Evolutionary conservation across 2,329 filamentous ascomycete genomes (phyloP).

Genomic region (Alternaria longipes): DNA sequence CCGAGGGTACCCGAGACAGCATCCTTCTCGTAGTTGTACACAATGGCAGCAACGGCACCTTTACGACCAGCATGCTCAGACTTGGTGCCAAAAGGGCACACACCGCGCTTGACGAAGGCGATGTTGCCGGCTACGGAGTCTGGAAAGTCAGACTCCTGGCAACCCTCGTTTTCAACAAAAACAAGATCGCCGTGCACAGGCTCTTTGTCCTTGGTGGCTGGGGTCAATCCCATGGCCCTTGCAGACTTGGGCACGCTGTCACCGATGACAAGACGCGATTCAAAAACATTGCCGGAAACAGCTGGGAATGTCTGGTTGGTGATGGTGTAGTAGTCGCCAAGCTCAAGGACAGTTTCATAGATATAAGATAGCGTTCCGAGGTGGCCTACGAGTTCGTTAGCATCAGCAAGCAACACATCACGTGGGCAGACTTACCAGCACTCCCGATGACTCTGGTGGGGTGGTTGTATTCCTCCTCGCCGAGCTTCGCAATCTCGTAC

Average conservation of each 20-base stretch:
- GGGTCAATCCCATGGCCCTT: slow-evolving; percentile 48
- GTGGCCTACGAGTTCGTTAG: slow-evolving; percentile 38
- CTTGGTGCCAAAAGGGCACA: slow-evolving; percentile 77
- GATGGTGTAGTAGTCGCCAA: slow-evolving; percentile 53
- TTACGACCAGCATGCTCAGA: slow-evolving; percentile 73
- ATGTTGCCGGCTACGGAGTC: slow-evolving; percentile 69
- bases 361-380: slow-evolving; percentile 51
- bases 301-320: slow-evolving; percentile 50
- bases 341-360: slow-evolving; percentile 48
- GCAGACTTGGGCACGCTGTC: slow-evolving; percentile 46
- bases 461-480: slow-evolving; percentile 54
- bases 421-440: slow-evolving; percentile 39
- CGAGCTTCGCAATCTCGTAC: slow-evolving; percentile 55
- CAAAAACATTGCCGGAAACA: slow-evolving; percentile 48
- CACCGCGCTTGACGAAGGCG: slow-evolving; percentile 75
- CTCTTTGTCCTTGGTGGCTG: slow-evolving; percentile 49
- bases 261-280: slow-evolving; percentile 50
- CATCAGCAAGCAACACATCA: slow-evolving; percentile 12
- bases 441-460: slow-evolving; percentile 54
- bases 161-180: slow-evolving; percentile 46
- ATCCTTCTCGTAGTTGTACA: slow-evolving; percentile 78
- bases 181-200: slow-evolving; percentile 49
- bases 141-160: slow-evolving; percentile 66
- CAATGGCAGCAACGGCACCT: slow-evolving; percentile 75
- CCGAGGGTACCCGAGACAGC: slow-evolving; percentile 73